These are phyloP conservation scores for Pugionium cornutum DNA, from an alignment of 345 rosid genomes.

Conservation along the genomic window DNA sequence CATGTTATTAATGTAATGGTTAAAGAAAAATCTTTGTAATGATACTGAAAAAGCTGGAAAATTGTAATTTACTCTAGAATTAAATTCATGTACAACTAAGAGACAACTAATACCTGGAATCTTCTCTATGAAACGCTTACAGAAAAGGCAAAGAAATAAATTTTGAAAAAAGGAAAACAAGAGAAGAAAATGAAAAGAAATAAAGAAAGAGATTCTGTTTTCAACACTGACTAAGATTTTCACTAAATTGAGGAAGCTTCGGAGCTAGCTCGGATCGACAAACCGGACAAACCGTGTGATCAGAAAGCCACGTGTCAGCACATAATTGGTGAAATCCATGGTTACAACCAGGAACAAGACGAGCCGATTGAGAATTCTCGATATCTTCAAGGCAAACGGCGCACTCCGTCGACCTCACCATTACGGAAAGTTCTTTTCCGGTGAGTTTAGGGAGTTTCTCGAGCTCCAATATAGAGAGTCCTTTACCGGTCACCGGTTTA, in stretches of 20 bases:
- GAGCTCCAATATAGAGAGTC: constrained; percentile 60
- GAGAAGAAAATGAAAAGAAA: neutral
- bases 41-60: no score
- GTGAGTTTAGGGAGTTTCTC: constrained; percentile 60
- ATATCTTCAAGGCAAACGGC: constrained; percentile 83
- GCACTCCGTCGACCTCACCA: constrained; percentile 61
- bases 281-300: constrained; percentile 64
- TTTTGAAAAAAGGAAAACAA: neutral
- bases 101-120: no score
- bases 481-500: constrained; percentile 44
- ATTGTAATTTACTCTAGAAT: no score
- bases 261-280: constrained; percentile 61
- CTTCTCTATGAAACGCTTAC: no score
- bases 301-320: constrained; percentile 79
- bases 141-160: neutral
- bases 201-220: constrained; percentile 9
- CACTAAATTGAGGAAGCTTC: constrained; percentile 27
- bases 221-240: constrained; percentile 37
- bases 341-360: constrained; percentile 77
- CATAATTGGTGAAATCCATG: constrained; percentile 82
- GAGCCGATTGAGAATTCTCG: constrained; percentile 52
- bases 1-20: no score
- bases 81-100: no score
- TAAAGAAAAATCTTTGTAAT: no score
- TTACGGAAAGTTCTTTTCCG: constrained; percentile 59